Base-by-base conservation (phyloP, 768 basidiomycete genomes). In the Leccinum variicolor region DNA sequence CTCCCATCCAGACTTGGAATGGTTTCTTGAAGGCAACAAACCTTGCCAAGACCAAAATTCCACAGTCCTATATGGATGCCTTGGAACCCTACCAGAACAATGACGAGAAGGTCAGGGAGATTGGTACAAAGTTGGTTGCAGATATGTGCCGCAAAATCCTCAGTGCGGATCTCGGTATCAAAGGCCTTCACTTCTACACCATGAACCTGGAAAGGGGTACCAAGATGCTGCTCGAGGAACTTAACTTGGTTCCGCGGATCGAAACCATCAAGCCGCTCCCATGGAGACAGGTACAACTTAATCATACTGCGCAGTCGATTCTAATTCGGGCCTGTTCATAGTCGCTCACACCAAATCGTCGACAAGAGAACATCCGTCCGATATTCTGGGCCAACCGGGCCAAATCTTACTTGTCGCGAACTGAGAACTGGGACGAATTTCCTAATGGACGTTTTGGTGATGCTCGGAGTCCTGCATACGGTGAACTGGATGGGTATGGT, bases 351-450 rank as follows among this genome's bases (percentile, higher is more conserved):
- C 94, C 95, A 19, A 92, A 82, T 68, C 83, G 97, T 56, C 89
- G 96, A 51, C 80, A 85, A 62, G 97, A 99, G 75, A 89, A 84
- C 50, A 98, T 96, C 62, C 89, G 97, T 33, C 97, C 97, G 3
- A 98, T 99, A 69, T 98, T 98, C 79, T 98, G 96, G 95, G 94
- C 97, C 13, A 98, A 99, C 76, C 82, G 96, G 39, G 84, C 94
- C 36, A 90, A 94, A 69, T 97, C 94, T 1, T 98, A 98, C 71
- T 79, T 98, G 48, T 92, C 92, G 8, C 89, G 96, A 54, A 98
- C 97, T 14, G 94, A 97, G 70, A 92, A 97, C 69, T 99, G 97
- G 97, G 97, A 99, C 69, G 96, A 98, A 71, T 98, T 97, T 73
- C 97, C 97, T 51, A 99, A 99, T 72, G 97, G 97, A 55, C 92